Evolutionary conservation across 225 moss, liverwort and hornwort species (phyloP).

Genomic region (Polytrichum commune): DNA sequence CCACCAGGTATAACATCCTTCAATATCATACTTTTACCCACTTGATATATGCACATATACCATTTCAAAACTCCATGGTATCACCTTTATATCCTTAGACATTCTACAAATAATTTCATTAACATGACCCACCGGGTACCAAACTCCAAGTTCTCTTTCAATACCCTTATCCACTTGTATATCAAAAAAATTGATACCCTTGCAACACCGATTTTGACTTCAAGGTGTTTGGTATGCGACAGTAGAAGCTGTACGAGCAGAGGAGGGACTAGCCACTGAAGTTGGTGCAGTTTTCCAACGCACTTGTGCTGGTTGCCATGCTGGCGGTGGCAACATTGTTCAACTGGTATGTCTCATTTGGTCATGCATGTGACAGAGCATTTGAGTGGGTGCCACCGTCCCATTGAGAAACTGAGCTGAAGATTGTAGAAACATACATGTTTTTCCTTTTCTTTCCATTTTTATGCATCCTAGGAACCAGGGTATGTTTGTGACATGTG

Average conservation of each 20-base stretch:
- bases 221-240: not conserved
- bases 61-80: not conserved
- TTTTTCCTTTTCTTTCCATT: too few relatives aligned
- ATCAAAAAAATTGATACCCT: not conserved
- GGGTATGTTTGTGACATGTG: too few relatives aligned
- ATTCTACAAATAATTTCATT: not conserved
- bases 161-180: not conserved
- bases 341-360: slow-evolving; percentile 58
- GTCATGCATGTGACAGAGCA: too few relatives aligned
- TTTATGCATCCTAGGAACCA: too few relatives aligned
- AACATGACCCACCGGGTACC: too few relatives aligned
- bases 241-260: slow-evolving; percentile 44
- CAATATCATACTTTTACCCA: too few relatives aligned
- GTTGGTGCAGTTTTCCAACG: slow-evolving; percentile 49
- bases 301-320: slow-evolving; percentile 82
- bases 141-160: not conserved
- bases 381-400: too few relatives aligned
- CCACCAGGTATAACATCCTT: too few relatives aligned
- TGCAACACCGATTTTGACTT: not conserved
- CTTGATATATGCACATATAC: too few relatives aligned
- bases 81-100: slow-evolving; percentile 1
- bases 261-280: slow-evolving; percentile 34
- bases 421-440: too few relatives aligned
- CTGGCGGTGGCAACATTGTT: slow-evolving; percentile 87
- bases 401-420: too few relatives aligned